Conservation (phyloP, 2,329 filamentous ascomycete species). For the Cryphonectria radicalis region DNA sequence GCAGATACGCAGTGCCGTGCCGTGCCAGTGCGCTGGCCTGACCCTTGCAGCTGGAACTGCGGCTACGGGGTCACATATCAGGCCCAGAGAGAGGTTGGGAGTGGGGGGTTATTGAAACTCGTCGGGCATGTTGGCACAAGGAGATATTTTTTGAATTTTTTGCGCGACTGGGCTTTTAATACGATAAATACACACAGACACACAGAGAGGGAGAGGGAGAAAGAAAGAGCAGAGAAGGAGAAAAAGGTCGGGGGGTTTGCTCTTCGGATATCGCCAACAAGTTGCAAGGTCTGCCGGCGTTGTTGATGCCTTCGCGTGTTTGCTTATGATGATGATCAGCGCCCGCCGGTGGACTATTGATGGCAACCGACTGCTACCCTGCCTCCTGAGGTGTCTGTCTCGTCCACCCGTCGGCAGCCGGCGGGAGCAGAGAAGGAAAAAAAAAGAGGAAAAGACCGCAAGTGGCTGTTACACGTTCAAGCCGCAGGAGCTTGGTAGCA, state of each 20-base stretch:
- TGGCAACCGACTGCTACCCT: not conserved
- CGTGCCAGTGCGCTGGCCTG: not conserved
- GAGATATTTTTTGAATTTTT: not conserved
- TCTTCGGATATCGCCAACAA: not conserved
- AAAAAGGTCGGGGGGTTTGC: not conserved
- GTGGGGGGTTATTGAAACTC: not conserved
- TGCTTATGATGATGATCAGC: not conserved
- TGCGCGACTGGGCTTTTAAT: not conserved
- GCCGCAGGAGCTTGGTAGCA: not conserved
- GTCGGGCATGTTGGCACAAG: not conserved
- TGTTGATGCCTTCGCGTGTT: not conserved
- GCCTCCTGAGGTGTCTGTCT: not conserved
- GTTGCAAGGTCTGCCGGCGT: conserved; percentile 1
- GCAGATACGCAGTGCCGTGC: not conserved
- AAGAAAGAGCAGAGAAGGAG: too few relatives aligned
- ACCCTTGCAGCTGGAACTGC: not conserved
- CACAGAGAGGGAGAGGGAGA: not conserved
- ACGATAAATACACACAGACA: not conserved
- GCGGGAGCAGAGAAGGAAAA: too few relatives aligned
- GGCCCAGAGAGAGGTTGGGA: not conserved
- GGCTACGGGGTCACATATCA: not conserved
- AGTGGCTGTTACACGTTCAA: not conserved
- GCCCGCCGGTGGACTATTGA: not conserved
- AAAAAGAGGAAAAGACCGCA: not conserved
- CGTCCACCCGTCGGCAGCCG: not conserved